Conservation (phyloP, 2,329 filamentous ascomycete genomes). For the Thelonectria olida region DNA sequence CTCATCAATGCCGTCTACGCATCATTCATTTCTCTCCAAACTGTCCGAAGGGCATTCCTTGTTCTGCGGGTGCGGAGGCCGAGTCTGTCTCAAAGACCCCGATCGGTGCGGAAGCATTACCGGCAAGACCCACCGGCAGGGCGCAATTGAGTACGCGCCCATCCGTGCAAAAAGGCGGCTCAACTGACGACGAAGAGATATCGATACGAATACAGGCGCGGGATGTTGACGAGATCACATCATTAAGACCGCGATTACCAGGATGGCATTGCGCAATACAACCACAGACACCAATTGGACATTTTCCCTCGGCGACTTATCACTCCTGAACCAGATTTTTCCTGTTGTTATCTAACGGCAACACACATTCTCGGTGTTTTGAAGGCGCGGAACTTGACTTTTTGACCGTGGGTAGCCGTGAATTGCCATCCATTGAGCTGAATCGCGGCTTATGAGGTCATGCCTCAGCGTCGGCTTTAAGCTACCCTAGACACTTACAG, state of each 20-base stretch:
- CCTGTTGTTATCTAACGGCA: background rate
- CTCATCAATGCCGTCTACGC: background rate
- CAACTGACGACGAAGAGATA: background rate
- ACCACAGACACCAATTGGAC: slow-evolving; percentile 1
- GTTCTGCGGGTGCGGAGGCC: background rate
- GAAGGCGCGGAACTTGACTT: background rate
- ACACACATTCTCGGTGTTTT: background rate
- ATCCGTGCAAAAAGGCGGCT: background rate
- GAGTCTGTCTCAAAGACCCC: background rate
- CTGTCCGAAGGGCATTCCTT: too few species aligned
- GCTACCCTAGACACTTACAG: slow-evolving; percentile 2
- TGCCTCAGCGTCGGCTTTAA: background rate
- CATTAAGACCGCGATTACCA: background rate
- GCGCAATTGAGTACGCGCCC: slow-evolving; percentile 6
- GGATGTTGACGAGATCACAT: background rate
- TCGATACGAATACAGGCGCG: background rate
- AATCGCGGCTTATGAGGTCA: slow-evolving; percentile 15
- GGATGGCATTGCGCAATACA: background rate
- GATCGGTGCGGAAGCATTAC: slow-evolving; percentile 22
- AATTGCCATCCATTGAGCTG: slow-evolving; percentile 36
- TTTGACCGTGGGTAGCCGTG: slow-evolving; percentile 35
- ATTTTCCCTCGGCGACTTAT: background rate
- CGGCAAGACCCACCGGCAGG: slow-evolving; percentile 17
- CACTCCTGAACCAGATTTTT: background rate
- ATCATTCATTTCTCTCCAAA: background rate